phyloP scores from a whole-genome alignment of 768 basidiomycete genomes.

The Hirschioporus abietinus region DNA sequence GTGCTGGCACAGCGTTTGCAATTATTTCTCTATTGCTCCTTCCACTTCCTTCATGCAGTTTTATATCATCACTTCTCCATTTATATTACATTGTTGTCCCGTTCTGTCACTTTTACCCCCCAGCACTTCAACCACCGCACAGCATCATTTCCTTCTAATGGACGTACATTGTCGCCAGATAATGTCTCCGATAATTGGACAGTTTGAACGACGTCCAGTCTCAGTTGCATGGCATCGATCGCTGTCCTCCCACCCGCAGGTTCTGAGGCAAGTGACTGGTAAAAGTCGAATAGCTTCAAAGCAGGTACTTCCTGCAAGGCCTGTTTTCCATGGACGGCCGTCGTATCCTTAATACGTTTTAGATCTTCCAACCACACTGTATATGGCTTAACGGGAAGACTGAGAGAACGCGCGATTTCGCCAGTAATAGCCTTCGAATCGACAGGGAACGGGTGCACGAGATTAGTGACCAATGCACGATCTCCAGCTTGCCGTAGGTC shows the following conservation, averaged over 20 bases:
- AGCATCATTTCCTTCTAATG: background rate
- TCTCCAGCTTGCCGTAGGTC: conserved; percentile 18
- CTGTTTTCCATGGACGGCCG: background rate
- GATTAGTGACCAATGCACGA: conserved; percentile 13
- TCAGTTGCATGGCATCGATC: background rate
- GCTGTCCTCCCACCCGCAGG: background rate
- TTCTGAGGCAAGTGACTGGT: background rate
- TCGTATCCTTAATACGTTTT: background rate
- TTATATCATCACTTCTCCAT: too few relatives aligned
- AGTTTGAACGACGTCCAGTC: background rate
- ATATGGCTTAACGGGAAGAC: conserved; percentile 22
- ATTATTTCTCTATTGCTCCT: too few relatives aligned
- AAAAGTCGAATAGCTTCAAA: background rate
- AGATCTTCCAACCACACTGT: conserved; percentile 19
- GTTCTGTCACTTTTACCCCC: too few relatives aligned
- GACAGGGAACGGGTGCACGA: conserved; percentile 22
- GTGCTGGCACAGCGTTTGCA: too few relatives aligned
- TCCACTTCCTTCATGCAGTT: too few relatives aligned
- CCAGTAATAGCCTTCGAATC: conserved; percentile 13
- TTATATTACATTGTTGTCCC: too few relatives aligned
- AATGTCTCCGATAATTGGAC: background rate
- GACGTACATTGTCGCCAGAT: background rate
- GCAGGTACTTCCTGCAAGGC: background rate
- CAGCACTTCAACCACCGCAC: background rate
- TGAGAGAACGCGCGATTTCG: conserved; percentile 13